These are phyloP conservation scores for Paratrypanosoma confusum DNA, from an alignment of 208 protist species.

Conservation along the genomic window DNA sequence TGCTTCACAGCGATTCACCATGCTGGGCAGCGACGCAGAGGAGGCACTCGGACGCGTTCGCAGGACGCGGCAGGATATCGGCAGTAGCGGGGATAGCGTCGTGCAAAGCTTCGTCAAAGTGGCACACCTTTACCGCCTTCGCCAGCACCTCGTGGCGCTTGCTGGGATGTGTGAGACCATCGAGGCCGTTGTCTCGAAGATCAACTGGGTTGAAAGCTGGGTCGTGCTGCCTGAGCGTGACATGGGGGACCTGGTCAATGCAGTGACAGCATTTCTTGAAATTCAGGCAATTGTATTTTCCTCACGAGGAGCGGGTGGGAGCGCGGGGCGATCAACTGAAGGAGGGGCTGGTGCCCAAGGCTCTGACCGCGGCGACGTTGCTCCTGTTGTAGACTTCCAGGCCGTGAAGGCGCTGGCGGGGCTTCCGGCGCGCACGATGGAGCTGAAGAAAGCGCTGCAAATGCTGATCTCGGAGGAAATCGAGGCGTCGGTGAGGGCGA, in stretches of 20 bases:
- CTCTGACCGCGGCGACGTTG: constrained; percentile 12
- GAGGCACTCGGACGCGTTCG: constrained; percentile 30
- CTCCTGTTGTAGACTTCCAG: constrained; percentile 11
- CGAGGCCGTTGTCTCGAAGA: constrained; percentile 18
- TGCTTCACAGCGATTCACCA: constrained; percentile 46
- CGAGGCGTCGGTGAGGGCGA: background rate
- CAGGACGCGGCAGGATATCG: constrained; percentile 22
- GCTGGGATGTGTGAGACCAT: constrained; percentile 16
- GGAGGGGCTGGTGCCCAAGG: constrained; percentile 4
- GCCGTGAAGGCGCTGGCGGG: too few relatives aligned
- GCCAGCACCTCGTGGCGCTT: constrained; percentile 40
- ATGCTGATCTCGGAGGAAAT: constrained; percentile 16
- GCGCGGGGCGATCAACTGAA: constrained; percentile 5
- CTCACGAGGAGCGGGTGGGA: background rate
- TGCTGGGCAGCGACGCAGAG: constrained; percentile 38
- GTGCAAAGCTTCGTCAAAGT: constrained; percentile 54
- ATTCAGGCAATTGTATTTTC: constrained; percentile 2
- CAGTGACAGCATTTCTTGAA: constrained; percentile 16
- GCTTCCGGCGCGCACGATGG: constrained; percentile 12
- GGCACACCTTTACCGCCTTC: constrained; percentile 47
- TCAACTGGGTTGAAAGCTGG: constrained; percentile 71
- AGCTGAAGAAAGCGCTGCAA: constrained; percentile 15
- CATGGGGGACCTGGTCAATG: constrained; percentile 42
- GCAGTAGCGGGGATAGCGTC: constrained; percentile 24
- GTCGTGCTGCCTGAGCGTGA: constrained; percentile 72